Evolutionary conservation across 202 grass and related monocot genomes (phyloP).

Genomic region (Alloteropsis angusta): DNA sequence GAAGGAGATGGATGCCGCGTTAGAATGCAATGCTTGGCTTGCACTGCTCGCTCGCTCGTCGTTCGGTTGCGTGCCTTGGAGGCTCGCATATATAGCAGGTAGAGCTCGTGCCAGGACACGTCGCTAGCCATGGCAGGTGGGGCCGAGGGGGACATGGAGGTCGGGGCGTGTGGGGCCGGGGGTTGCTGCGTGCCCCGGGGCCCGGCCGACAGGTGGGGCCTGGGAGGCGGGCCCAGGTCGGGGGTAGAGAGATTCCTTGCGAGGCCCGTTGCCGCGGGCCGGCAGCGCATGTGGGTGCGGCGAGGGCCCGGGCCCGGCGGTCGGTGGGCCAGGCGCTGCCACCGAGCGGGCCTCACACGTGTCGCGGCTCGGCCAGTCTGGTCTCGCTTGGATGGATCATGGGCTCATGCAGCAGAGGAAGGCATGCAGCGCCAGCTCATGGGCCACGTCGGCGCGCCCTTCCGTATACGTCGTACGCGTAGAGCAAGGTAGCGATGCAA

Average conservation of each 20-base stretch:
- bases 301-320: neutral
- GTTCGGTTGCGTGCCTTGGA: conserved; percentile 26
- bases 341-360: conserved; percentile 27
- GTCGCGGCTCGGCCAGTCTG: conserved; percentile 20
- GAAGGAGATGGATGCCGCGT: neutral
- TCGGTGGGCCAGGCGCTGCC: neutral
- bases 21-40: conserved; percentile 1
- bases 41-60: conserved; percentile 19
- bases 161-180: neutral
- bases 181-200: neutral
- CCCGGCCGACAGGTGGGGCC: conserved; percentile 40
- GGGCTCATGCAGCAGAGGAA: neutral
- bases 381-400: neutral
- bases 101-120: neutral
- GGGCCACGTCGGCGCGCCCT: conserved; percentile 11
- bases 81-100: conserved; percentile 23
- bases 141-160: conserved; percentile 8
- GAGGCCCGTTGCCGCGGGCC: neutral
- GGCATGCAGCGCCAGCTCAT: neutral
- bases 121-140: conserved; percentile 5
- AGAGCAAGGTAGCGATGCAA: neutral
- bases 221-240: conserved; percentile 25
- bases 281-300: conserved; percentile 38
- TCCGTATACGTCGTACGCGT: neutral
- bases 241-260: conserved; percentile 38